A percentile compares a stretch with the other conserved stretches of the same genome.
Conservation (phyloP, 495 filamentous ascomycete genomes). For the Penicillium angulare region DNA sequence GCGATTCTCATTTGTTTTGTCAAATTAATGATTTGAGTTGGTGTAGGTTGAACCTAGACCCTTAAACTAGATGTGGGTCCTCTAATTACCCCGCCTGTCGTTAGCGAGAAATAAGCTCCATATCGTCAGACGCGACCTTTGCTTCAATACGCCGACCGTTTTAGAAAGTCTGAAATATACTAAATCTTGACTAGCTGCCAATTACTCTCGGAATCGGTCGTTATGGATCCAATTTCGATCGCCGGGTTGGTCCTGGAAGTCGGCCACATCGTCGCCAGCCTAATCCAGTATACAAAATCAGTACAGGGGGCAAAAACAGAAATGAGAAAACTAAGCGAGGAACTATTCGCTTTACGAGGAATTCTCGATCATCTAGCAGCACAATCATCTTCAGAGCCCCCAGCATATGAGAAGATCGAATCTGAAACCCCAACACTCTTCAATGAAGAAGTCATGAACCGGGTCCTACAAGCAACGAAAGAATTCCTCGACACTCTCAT, state of each 20-base stretch:
- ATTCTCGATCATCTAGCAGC: conserved; percentile 19
- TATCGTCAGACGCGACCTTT: too few relatives aligned
- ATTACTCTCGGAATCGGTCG: background rate
- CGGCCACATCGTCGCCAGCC: conserved; percentile 9
- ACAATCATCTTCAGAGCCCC: background rate
- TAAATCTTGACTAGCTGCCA: background rate
- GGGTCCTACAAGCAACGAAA: conserved; percentile 15
- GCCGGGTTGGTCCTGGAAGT: conserved; percentile 15
- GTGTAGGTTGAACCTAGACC: too few relatives aligned
- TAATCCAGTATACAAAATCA: conserved; percentile 20
- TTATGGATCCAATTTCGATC: conserved; percentile 22
- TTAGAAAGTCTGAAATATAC: too few relatives aligned
- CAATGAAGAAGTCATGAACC: conserved; percentile 8
- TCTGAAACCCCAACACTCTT: background rate
- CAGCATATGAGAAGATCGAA: background rate
- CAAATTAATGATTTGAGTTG: too few relatives aligned
- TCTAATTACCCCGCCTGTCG: too few relatives aligned
- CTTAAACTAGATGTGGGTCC: too few relatives aligned
- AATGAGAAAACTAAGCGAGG: conserved; percentile 20
- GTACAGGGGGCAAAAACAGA: conserved; percentile 17
- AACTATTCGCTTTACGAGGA: conserved; percentile 21
- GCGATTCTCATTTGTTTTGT: too few relatives aligned
- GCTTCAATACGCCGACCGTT: too few relatives aligned
- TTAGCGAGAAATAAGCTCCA: too few relatives aligned
- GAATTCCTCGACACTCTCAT: conserved; percentile 16